A percentile compares a stretch with the other conserved stretches of the same genome.
phyloP scores from a whole-genome alignment of 257 asterid species.

The Jacaranda copaia region DNA sequence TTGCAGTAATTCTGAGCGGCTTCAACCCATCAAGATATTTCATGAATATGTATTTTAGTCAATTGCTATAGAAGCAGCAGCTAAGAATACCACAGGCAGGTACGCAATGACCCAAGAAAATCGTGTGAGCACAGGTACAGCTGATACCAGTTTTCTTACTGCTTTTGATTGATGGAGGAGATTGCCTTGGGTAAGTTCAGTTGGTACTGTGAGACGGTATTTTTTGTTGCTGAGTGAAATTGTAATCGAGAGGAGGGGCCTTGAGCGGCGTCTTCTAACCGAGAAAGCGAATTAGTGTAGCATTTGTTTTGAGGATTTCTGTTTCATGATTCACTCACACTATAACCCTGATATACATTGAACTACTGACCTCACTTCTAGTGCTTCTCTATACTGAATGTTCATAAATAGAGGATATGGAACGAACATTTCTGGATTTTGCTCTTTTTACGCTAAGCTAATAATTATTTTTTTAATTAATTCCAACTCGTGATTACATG shows the following conservation, averaged over 20 bases:
- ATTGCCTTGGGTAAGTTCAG: constrained; percentile 36
- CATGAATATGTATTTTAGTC: constrained; percentile 91
- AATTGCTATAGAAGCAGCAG: constrained; percentile 49
- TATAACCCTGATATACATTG: constrained; percentile 24
- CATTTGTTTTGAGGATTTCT: constrained; percentile 32
- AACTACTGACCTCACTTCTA: constrained; percentile 2
- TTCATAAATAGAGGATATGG: constrained; percentile 26
- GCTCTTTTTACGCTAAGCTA: background rate
- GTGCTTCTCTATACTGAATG: constrained; percentile 26
- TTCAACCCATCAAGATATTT: constrained; percentile 94
- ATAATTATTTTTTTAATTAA: background rate
- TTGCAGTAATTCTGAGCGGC: constrained; percentile 87
- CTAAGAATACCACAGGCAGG: constrained; percentile 39
- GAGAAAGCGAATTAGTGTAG: constrained; percentile 38
- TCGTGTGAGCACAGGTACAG: constrained; percentile 2
- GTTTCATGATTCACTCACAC: constrained; percentile 33
- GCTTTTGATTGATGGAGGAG: constrained; percentile 17
- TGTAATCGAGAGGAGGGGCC: constrained; percentile 26
- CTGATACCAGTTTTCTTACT: constrained; percentile 16
- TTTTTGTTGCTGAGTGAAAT: constrained; percentile 32
- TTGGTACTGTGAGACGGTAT: constrained; percentile 33
- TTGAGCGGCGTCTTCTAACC: constrained; percentile 27
- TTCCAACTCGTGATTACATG: background rate
- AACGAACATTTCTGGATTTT: background rate
- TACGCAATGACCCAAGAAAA: constrained; percentile 36